A percentile compares a stretch with the other conserved stretches of the same genome.
phyloP scores from a whole-genome alignment of 257 asterid genomes.

The Catharanthus roseus region DNA sequence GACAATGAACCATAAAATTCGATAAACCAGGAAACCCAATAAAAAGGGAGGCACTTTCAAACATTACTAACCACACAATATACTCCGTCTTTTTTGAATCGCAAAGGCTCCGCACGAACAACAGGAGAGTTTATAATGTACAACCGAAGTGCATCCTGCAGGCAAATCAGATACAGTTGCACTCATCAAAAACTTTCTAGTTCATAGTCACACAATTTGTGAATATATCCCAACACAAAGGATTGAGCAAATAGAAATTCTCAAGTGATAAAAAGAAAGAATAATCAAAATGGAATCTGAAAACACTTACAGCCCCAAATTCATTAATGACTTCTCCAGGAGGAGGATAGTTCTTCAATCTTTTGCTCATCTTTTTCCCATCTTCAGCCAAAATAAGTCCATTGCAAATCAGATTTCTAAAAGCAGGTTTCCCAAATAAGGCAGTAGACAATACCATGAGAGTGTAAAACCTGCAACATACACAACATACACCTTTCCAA shows the following conservation, averaged over 20 bases:
- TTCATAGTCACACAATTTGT: too few relatives aligned
- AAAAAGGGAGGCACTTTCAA: neutral
- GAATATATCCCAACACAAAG: neutral
- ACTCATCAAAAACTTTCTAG: neutral
- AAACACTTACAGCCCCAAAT: slow-evolving; percentile 68
- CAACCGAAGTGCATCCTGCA: slow-evolving; percentile 73
- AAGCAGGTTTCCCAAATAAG: slow-evolving; percentile 92
- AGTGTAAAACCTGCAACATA: slow-evolving; percentile 60
- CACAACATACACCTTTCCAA: neutral
- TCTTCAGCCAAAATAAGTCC: slow-evolving; percentile 98
- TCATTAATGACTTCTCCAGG: slow-evolving; percentile 88
- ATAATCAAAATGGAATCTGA: neutral
- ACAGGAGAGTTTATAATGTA: slow-evolving; percentile 97
- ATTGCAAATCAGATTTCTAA: slow-evolving; percentile 92
- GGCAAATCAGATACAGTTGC: neutral
- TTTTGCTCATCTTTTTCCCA: slow-evolving; percentile 98
- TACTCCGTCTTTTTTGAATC: slow-evolving; percentile 90
- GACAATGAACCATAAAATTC: neutral
- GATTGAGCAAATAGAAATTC: neutral
- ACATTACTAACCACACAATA: slow-evolving; percentile 56
- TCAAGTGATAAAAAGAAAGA: neutral
- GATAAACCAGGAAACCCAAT: neutral
- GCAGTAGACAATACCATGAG: slow-evolving; percentile 99
- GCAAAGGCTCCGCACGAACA: slow-evolving; percentile 97
- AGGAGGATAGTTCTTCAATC: slow-evolving; percentile 91